Conservation (phyloP, 768 basidiomycete genomes). For the Naematelia encephala region DNA sequence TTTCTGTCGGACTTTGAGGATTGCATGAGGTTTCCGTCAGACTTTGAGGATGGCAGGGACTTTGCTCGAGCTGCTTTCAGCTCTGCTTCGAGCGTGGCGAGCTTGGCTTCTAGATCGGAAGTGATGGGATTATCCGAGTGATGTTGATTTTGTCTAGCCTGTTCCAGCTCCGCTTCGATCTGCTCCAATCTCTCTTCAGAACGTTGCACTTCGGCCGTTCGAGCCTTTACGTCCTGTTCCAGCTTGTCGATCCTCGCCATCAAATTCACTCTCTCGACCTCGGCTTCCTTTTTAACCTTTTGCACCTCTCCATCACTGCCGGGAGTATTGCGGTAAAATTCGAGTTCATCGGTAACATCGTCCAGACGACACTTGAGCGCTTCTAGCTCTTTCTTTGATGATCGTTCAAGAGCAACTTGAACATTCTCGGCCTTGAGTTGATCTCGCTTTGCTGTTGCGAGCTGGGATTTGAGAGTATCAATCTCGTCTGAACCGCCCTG, state of each 20-base stretch:
- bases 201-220: slow-evolving; percentile 12
- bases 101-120: slow-evolving; percentile 9
- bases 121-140: background rate
- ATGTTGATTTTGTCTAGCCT: background rate
- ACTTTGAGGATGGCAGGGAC: background rate
- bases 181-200: slow-evolving; percentile 6
- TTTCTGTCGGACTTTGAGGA: background rate
- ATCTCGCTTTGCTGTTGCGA: slow-evolving; percentile 28
- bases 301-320: slow-evolving; percentile 28
- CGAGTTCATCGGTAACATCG: slow-evolving; percentile 44
- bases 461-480: slow-evolving; percentile 31
- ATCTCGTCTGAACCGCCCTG: slow-evolving; percentile 26
- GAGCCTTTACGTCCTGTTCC: slow-evolving; percentile 22
- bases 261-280: slow-evolving; percentile 24
- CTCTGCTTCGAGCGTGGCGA: slow-evolving; percentile 8
- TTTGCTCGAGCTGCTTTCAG: background rate
- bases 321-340: slow-evolving; percentile 26
- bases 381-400: slow-evolving; percentile 35
- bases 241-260: slow-evolving; percentile 20
- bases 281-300: slow-evolving; percentile 29
- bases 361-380: slow-evolving; percentile 36
- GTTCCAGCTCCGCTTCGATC: slow-evolving; percentile 1
- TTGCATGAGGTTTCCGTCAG: background rate
- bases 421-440: slow-evolving; percentile 47
- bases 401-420: slow-evolving; percentile 42